Conservation (phyloP, 192 early-diverging fungal genomes). For the Coemansia umbellata region DNA sequence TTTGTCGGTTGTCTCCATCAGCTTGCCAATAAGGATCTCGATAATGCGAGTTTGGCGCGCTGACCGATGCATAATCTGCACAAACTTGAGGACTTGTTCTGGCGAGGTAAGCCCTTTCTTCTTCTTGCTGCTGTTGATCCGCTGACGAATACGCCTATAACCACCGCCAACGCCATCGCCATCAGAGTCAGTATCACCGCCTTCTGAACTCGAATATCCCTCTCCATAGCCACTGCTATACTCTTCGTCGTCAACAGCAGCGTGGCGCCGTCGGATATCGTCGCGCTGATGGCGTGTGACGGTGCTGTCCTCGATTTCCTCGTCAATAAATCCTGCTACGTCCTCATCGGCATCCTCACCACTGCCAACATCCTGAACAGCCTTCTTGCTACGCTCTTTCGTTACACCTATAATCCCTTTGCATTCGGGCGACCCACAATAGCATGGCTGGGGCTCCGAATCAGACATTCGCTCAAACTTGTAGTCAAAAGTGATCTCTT, state of each 20-base stretch:
- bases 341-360: conserved; percentile 51
- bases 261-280: conserved; percentile 54
- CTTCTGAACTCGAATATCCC: conserved; percentile 22
- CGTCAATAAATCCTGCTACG: conserved; percentile 53
- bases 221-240: conserved; percentile 38
- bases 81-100: conserved; percentile 71
- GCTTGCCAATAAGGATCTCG: conserved; percentile 57
- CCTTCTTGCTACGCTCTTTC: conserved; percentile 52
- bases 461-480: conserved; percentile 84
- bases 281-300: conserved; percentile 53
- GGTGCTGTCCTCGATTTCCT: conserved; percentile 54
- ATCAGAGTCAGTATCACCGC: conserved; percentile 14
- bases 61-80: conserved; percentile 68
- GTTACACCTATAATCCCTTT: conserved; percentile 87
- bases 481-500: conserved; percentile 98
- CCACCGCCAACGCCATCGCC: conserved; percentile 14
- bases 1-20: conserved; percentile 54
- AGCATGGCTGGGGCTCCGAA: conserved; percentile 87
- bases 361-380: neutral
- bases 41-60: conserved; percentile 55
- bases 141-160: conserved; percentile 33
- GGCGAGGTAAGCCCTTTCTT: conserved; percentile 57
- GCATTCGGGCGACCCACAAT: conserved; percentile 85
- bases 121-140: conserved; percentile 8
- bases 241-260: conserved; percentile 50